Conservation (phyloP, 1,284 basidiomycete species). For the Ganoderma multipileum region DNA sequence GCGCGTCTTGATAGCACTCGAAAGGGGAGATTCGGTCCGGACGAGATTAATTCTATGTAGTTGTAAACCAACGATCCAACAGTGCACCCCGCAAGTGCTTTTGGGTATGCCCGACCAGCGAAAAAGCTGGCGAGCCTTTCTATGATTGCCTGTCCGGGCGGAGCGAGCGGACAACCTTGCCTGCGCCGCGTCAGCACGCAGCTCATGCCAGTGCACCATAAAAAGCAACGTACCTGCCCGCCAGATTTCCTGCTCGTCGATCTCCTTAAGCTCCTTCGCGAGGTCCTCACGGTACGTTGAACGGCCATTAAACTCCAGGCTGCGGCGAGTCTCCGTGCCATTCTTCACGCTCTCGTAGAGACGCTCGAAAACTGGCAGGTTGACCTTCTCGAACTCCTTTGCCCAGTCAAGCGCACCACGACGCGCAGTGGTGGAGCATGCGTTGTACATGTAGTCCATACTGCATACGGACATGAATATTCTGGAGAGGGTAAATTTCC, state of each 20-base stretch:
- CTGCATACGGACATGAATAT: conserved; percentile 45
- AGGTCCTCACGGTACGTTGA: conserved; percentile 95
- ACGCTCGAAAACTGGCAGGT: conserved; percentile 92
- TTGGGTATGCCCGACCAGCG: conserved; percentile 26
- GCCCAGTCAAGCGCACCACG: conserved; percentile 99
- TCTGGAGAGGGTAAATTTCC: neutral
- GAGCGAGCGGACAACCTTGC: conserved; percentile 79
- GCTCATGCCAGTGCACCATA: neutral
- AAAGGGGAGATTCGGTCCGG: neutral
- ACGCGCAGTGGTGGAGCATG: conserved; percentile 98
- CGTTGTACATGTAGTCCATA: conserved; percentile 99
- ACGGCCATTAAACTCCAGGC: conserved; percentile 95
- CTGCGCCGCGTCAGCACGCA: conserved; percentile 40
- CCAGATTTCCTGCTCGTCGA: conserved; percentile 99
- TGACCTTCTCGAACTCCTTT: conserved; percentile 95
- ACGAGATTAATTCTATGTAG: conserved; percentile 20
- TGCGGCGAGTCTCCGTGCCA: conserved; percentile 96
- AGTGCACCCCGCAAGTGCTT: conserved; percentile 31
- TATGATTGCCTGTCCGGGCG: conserved; percentile 74
- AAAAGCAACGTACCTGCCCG: conserved; percentile 71
- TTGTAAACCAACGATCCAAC: conserved; percentile 21
- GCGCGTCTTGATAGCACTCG: conserved; percentile 1
- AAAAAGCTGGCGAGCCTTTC: neutral
- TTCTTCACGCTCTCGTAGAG: conserved; percentile 95
- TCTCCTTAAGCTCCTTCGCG: conserved; percentile 93